Base-by-base conservation (phyloP, 164 flowering plant genomes). In the Annona squamosa region DNA sequence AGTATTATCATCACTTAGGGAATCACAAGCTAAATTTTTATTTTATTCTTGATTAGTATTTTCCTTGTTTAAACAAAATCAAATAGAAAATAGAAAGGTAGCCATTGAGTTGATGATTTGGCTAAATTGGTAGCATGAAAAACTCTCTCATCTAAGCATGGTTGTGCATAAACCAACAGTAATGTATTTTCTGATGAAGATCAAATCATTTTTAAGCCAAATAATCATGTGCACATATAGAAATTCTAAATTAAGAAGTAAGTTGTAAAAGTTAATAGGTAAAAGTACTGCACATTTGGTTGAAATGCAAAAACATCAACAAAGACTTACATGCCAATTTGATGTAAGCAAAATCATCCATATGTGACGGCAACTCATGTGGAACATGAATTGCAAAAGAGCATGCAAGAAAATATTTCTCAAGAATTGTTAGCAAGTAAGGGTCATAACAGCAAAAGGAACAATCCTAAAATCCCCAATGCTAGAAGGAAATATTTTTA, bases 291-390 rank as follows among this genome's bases (percentile, higher is more conserved):
- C 45, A 9, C 10, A 4, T 46, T 68, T 16, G 5, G 59, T 52
- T 52, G 59, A 7, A 7, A 5, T 46, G 5, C 18, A 46, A 4
- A 26, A 26, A 46, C 46, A 46, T 6, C 84, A 78, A 71, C 46
- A 57, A 12, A 42, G 72, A 93, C 97, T 91, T 94, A 97, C 89
- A 94, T 79, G 59, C 97, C 97, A 12, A 89, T 91, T 77, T 88
- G 71, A 94, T 70, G 46, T 91, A 90, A 59, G 90, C 90, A 87
- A 94, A 94, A 74, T 91, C 86, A 72, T 86, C 84, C 85, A 88
- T 78, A 81, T 91, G 77, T 65, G 65, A 74, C 65, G 98, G 91
- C 48, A 79, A 82, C 81, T 91, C 89, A 75, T 89, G 82, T 26
- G 89, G 90, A 45, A 94, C 97, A 97, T 94, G 86, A 65, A 70